These are phyloP conservation scores for Penicillium waksmanii DNA, from an alignment of 495 filamentous ascomycete genomes.

Conservation along the genomic window DNA sequence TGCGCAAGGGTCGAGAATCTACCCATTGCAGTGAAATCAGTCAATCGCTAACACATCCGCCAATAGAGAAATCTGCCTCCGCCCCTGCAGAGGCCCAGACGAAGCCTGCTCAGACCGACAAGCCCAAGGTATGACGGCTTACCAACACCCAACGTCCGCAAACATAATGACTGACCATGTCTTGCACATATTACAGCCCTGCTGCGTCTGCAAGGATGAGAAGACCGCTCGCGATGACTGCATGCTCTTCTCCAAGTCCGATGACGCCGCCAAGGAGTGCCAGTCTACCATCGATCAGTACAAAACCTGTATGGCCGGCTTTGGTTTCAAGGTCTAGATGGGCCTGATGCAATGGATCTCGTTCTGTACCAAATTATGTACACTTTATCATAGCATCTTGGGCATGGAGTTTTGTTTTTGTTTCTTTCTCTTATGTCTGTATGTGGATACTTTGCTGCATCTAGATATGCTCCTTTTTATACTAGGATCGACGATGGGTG, in stretches of 20 bases:
- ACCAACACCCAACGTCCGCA: neutral
- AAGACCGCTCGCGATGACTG: slow-evolving; percentile 93
- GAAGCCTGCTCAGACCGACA: slow-evolving; percentile 43
- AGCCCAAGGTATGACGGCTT: slow-evolving; percentile 55
- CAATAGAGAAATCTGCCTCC: slow-evolving; percentile 29
- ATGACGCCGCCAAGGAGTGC: slow-evolving; percentile 78
- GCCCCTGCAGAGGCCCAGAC: slow-evolving; percentile 31
- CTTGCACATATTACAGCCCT: slow-evolving; percentile 62
- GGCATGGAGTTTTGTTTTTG: slow-evolving; percentile 25
- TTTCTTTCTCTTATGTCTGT: slow-evolving; percentile 9
- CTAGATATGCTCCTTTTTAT: neutral
- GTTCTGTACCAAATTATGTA: slow-evolving; percentile 20
- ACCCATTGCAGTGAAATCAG: neutral
- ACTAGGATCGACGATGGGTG: neutral
- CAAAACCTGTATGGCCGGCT: slow-evolving; percentile 89
- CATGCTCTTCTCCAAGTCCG: slow-evolving; percentile 90
- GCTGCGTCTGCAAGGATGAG: slow-evolving; percentile 96
- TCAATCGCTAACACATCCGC: slow-evolving; percentile 8
- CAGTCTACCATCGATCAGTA: slow-evolving; percentile 80
- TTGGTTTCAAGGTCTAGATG: slow-evolving; percentile 77
- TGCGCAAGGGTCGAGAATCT: slow-evolving; percentile 16
- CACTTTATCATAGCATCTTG: slow-evolving; percentile 32
- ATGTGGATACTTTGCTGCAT: neutral
- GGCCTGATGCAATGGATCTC: neutral
- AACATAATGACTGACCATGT: slow-evolving; percentile 4